Percentiles rank a stretch among this genome's conserved stretches.
Conservation (phyloP, 108 stramenopile genomes). For the Skeletonema tropicum region DNA sequence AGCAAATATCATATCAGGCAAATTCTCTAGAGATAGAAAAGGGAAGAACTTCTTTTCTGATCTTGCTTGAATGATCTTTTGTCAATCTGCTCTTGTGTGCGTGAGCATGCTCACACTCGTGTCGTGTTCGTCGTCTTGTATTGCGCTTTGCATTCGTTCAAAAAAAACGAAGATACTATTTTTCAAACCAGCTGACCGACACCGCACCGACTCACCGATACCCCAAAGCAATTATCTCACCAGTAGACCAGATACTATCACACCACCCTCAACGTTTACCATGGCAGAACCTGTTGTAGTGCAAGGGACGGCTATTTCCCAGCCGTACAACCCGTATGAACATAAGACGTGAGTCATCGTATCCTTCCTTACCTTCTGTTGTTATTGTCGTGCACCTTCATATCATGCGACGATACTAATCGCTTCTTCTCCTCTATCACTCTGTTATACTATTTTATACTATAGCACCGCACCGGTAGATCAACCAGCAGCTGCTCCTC, state of each 20-base stretch:
- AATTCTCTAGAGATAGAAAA: too few relatives aligned
- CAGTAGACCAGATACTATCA: neutral
- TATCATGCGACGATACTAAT: neutral
- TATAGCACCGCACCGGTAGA: neutral
- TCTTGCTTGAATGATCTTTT: too few relatives aligned
- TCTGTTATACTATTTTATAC: neutral
- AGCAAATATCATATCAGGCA: too few relatives aligned
- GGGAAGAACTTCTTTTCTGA: too few relatives aligned
- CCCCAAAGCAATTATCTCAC: too few relatives aligned
- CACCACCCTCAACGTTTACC: neutral
- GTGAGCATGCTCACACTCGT: too few relatives aligned
- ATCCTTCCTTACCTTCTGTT: neutral
- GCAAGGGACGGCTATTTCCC: constrained; percentile 48
- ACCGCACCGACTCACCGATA: too few relatives aligned
- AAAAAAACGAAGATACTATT: too few relatives aligned
- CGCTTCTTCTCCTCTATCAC: neutral
- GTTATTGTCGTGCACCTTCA: neutral
- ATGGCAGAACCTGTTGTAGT: constrained; percentile 38
- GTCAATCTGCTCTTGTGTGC: too few relatives aligned
- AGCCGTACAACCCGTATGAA: constrained; percentile 37
- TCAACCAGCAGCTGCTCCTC: neutral
- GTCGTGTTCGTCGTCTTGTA: too few relatives aligned
- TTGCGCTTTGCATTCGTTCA: too few relatives aligned
- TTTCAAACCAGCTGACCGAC: too few relatives aligned
- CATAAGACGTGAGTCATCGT: neutral